Base-by-base conservation (phyloP, 768 basidiomycete genomes). In the Neoboletus magnificus region DNA sequence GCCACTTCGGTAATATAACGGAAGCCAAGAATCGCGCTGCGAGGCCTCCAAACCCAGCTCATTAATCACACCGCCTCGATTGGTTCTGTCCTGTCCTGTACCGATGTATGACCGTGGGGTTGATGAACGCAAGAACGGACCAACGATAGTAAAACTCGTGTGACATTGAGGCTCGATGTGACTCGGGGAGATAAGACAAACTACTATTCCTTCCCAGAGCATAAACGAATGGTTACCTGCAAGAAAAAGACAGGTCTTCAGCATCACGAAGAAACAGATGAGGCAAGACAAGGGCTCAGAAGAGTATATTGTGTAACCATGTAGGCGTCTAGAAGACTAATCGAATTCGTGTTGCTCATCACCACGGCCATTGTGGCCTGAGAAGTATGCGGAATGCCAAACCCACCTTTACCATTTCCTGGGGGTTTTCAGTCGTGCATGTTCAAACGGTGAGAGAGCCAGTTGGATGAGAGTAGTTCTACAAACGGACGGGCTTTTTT, bases 291-390 rank as follows among this genome's bases (percentile, higher is more conserved):
- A 60, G 43, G 56, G 47, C 3, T 72, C 68, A 72, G 68, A 55
- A 49, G 32, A 47, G 42, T 59, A 41, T 48, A 67, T 83, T 75
- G 47, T 75, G 47, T 83, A 90, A 91, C 87, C 89, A 90, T 82
- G 74, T 70, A 59, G 59, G 59, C 65, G 86, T 91, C 91, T 91
- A 86, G 72, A 92, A 92, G 91, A 95, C 91, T 94, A 95, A 95
- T 94, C 93, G 87, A 68, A 79, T 80, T 73, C 80, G 73, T 72
- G 72, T 74, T 82, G 79, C 80, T 84, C 86, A 85, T 80, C 74
- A 74, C 50, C 16, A 37, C 7, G 54, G 57, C 59, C 54, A 33
- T 22, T 10, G 37, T 2, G 44, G 52, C 40, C 39, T 4, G 33
- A 43, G 35, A 48, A 13, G 20, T 15, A 30, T 32, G 25, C 3